phyloP scores from a whole-genome alignment of 768 basidiomycete genomes.

The Panellus pusillus region DNA sequence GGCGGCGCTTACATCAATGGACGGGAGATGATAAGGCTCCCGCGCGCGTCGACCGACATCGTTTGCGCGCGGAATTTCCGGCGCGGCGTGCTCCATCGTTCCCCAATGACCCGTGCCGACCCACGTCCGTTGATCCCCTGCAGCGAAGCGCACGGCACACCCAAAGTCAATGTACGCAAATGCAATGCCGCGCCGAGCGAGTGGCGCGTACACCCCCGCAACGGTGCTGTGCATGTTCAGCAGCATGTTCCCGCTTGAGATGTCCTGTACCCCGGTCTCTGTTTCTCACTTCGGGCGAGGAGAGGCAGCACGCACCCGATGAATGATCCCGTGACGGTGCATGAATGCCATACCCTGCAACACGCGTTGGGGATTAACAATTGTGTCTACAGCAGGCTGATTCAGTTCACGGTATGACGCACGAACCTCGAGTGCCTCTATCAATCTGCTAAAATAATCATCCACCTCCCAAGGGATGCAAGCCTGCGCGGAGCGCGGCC shows the following conservation, averaged over 20 bases:
- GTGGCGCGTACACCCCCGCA: conserved; percentile 16
- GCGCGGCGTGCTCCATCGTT: conserved; percentile 16
- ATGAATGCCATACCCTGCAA: conserved; percentile 17
- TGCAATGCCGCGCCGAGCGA: conserved; percentile 9
- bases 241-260: conserved; percentile 16
- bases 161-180: conserved; percentile 19
- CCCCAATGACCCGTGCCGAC: conserved; percentile 18
- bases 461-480: conserved; percentile 23
- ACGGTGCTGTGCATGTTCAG: conserved; percentile 17
- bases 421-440: conserved; percentile 16
- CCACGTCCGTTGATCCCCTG: conserved; percentile 9
- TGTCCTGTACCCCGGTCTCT: conserved; percentile 11
- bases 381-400: background rate
- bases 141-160: conserved; percentile 12
- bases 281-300: background rate
- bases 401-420: background rate
- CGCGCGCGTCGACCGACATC: background rate
- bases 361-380: conserved; percentile 1
- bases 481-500: conserved; percentile 16
- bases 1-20: conserved; percentile 11
- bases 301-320: conserved; percentile 9
- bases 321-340: conserved; percentile 19
- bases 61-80: conserved; percentile 15
- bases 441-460: conserved; percentile 17
- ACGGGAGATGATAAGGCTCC: conserved; percentile 12